Base-by-base conservation (phyloP, 2,329 filamentous ascomycete genomes). In the Emmonsia crescens region DNA sequence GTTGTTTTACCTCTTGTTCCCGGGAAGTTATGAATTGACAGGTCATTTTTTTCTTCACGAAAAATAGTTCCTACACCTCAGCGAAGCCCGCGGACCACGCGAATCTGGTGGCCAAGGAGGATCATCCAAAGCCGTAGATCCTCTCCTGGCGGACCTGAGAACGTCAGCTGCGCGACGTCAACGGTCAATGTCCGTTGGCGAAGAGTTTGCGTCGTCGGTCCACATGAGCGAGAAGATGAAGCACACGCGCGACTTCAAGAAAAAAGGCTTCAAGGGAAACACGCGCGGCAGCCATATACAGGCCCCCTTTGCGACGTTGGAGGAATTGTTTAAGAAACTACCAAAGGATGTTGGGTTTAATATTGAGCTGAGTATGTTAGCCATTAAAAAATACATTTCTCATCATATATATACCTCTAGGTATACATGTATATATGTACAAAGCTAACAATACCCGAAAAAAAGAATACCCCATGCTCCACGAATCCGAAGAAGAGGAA, bases 241-340 rank as follows among this genome's bases (percentile, higher is more conserved):
- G 76, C 91, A 97, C 76, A 99, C 94, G 0, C 85, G 91, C 21
- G 93, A 96, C 72, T 96, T 92, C 78, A 96, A 96, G 74, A 84
- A 84, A 68, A 93, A 96, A 71, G 94, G 94, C 0, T 99, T 89
- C 83, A 99, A 99, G 76, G 93, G 88, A 57, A 99, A 99, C 74
- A 91, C 86, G 5, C 88, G 94, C 4, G 94, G 93, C 59, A 91
- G 91, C 72, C 95, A 95, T 69, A 97, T 99, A 69, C 93, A 97
- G 73, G 91, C 89, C 0, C 91, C 93, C 0, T 99, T 99, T 76
- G 92, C 93, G 8, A 99, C 94, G 0, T 80, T 99, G 4, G 91
- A 96, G 74, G 91, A 96, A 64, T 86, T 97, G 72, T 96, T 99
- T 77, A 83, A 84, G 69, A 87, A 92, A 71, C 78, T 99, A 0